Evolutionary conservation across 495 filamentous ascomycete genomes (phyloP), one percentile per base, ranked within the genome.

Genomic region (Aspergillus avenaceus): DNA sequence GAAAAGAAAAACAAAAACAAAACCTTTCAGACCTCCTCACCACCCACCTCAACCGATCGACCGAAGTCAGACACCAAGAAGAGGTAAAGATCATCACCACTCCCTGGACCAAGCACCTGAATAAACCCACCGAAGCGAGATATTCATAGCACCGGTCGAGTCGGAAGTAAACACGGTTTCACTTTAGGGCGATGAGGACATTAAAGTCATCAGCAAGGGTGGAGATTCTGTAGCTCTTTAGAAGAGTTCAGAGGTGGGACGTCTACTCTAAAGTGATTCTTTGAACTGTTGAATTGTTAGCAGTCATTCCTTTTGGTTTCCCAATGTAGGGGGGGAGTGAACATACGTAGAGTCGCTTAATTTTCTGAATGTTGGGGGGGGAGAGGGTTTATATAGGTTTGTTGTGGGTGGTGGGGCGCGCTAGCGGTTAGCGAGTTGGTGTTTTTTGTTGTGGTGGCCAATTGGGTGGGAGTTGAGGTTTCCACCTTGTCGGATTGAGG

Each of bases 241-340:
- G 80, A 81, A 84, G 75, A 86, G 83, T 78, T 82, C 81, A 87
- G 81, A 82, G 78, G 76, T 61, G 70, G 78, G 82, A 86, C 84
- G 78, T 86, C 74, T 84, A 87, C 85, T 89, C 85, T 88, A 88
- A 89, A 88, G 85, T 87, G 86, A 89, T 89, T 87, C 84, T 88
- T 84, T 84, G 80, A 84, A 81, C 77, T 81, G 75, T 65, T 41
- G 63, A 47, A 32, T 60, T 60, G 60, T 74, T 62, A 68, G 67
- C 37, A 60, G 41, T n/a, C 22, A 48, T 48, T 25, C 13, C 18
- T 48, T 5, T 58, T 42, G n/a, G 47, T 24, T 47, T 41, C 52
- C 42, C 45, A 58, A 60, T 45, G 59, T 65, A 61, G 66, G 74
- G 74, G 69, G 64, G 40, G 63, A 59, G 54, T 47, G 52, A 60